Evolutionary conservation across 2,329 filamentous ascomycete genomes (phyloP).

Genomic region (Cladosporium sp.): DNA sequence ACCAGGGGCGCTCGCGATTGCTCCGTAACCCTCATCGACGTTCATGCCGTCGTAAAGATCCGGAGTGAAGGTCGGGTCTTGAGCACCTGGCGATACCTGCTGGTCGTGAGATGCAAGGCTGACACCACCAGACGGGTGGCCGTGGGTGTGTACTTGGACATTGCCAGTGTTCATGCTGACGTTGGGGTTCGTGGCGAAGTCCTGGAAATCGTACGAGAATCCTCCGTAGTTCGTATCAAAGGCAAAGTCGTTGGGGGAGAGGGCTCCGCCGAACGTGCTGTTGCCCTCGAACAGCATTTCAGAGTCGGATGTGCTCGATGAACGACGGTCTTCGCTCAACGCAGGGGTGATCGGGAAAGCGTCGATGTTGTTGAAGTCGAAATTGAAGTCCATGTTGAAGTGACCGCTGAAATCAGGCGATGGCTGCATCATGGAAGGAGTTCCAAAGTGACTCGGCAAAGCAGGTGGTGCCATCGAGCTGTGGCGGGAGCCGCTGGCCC

Average conservation of each 20-base stretch:
- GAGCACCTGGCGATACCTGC: slow-evolving; percentile 69
- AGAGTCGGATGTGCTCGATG: slow-evolving; percentile 41
- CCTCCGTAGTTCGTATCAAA: slow-evolving; percentile 60
- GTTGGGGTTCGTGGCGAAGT: slow-evolving; percentile 29
- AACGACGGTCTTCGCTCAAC: slow-evolving; percentile 37
- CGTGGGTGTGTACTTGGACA: slow-evolving; percentile 1
- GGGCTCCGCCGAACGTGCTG: slow-evolving; percentile 31
- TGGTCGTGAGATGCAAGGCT: slow-evolving; percentile 34
- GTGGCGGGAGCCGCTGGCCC: slow-evolving; percentile 31
- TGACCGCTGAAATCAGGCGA: slow-evolving; percentile 37
- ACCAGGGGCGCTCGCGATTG: slow-evolving; percentile 21
- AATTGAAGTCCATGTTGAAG: slow-evolving; percentile 35
- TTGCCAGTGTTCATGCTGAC: slow-evolving; percentile 21
- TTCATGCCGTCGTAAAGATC: slow-evolving; percentile 51
- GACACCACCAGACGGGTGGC: slow-evolving; percentile 13
- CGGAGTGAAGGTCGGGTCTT: slow-evolving; percentile 60
- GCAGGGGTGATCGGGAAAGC: slow-evolving; percentile 37
- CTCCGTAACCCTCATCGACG: slow-evolving; percentile 53
- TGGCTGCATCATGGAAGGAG: slow-evolving; percentile 31
- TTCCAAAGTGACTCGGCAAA: slow-evolving; percentile 33
- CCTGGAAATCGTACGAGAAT: slow-evolving; percentile 38
- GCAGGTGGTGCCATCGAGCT: slow-evolving; percentile 35
- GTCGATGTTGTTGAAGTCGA: slow-evolving; percentile 35
- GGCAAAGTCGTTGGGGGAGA: slow-evolving; percentile 52
- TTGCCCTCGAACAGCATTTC: slow-evolving; percentile 38